Conservation (phyloP, 2,329 filamentous ascomycete genomes). For the Scolecobasidium constrictum region DNA sequence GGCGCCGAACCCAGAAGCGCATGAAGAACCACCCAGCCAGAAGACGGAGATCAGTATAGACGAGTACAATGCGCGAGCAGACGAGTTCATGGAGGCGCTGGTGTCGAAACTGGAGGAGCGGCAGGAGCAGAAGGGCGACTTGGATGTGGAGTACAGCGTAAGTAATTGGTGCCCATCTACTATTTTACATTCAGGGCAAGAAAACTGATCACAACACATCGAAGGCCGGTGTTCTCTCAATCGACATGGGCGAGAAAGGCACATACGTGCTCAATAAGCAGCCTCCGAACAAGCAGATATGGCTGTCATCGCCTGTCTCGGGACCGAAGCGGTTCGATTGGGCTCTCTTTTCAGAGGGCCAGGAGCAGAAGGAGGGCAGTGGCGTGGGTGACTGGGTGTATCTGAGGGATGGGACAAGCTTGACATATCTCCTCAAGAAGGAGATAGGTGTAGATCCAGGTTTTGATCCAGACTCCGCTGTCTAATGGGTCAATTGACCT, state of each 20-base stretch:
- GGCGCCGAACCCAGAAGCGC: slow-evolving; percentile 22
- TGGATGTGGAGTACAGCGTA: slow-evolving; percentile 87
- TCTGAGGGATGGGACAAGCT: slow-evolving; percentile 64
- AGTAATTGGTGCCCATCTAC: slow-evolving; percentile 22
- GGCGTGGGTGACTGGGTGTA: slow-evolving; percentile 76
- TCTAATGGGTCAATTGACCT: too few relatives aligned
- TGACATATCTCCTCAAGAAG: slow-evolving; percentile 60
- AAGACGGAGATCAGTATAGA: slow-evolving; percentile 56
- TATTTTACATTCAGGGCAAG: not conserved
- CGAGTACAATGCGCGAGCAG: slow-evolving; percentile 68
- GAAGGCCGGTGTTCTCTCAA: slow-evolving; percentile 76
- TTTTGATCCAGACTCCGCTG: slow-evolving; percentile 2
- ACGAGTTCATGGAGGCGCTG: slow-evolving; percentile 58
- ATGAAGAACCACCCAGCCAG: slow-evolving; percentile 22
- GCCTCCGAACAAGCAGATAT: slow-evolving; percentile 93
- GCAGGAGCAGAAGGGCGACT: slow-evolving; percentile 60
- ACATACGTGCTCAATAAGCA: slow-evolving; percentile 98
- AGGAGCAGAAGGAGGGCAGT: slow-evolving; percentile 70
- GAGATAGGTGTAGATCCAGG: slow-evolving; percentile 44
- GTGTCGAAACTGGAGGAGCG: slow-evolving; percentile 55
- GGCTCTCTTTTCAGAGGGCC: slow-evolving; percentile 61
- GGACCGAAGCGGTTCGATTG: slow-evolving; percentile 94
- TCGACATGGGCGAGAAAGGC: slow-evolving; percentile 58
- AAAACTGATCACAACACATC: slow-evolving; percentile 3
- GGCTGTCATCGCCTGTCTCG: slow-evolving; percentile 83